phyloP scores from a whole-genome alignment of 768 basidiomycete species.

The Tephrocybe rancida region DNA sequence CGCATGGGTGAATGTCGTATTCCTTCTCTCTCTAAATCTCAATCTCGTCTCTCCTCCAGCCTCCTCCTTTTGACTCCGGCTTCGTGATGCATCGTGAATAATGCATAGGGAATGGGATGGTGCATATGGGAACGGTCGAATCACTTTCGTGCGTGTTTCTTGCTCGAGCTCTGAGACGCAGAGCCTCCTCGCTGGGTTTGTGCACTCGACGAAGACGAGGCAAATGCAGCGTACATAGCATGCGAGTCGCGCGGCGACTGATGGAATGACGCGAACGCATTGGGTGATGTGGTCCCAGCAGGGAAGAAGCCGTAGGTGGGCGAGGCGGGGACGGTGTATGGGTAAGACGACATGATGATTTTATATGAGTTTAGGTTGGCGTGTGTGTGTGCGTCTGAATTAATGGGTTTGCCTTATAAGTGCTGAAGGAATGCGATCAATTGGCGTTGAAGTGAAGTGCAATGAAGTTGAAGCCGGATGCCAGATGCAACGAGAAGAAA shows the following conservation, averaged over 20 bases:
- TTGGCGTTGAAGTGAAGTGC: too few relatives aligned
- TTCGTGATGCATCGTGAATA: background rate
- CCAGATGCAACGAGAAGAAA: conserved; percentile 5
- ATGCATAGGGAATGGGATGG: background rate
- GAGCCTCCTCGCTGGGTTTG: conserved; percentile 20
- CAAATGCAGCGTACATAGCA: conserved; percentile 57
- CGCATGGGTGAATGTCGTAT: background rate
- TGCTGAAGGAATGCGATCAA: too few relatives aligned
- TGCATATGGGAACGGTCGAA: background rate
- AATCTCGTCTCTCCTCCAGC: background rate
- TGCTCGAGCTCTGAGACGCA: conserved; percentile 27
- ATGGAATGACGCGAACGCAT: conserved; percentile 57
- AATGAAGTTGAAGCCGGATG: conserved; percentile 6
- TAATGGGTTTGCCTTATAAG: background rate
- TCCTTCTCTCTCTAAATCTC: conserved; percentile 1
- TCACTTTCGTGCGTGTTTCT: conserved; percentile 36
- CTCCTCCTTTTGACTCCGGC: conserved; percentile 2
- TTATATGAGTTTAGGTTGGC: conserved; percentile 4
- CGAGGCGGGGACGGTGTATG: conserved; percentile 48
- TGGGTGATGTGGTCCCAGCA: conserved; percentile 52
- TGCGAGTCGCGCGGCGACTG: conserved; percentile 64
- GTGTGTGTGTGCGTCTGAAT: background rate
- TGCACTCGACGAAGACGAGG: conserved; percentile 22
- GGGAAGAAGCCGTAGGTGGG: conserved; percentile 67
- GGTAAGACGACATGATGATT: conserved; percentile 47